Evolutionary conservation across 1,284 basidiomycete genomes (phyloP).

Genomic region (Puccinia polysora): DNA sequence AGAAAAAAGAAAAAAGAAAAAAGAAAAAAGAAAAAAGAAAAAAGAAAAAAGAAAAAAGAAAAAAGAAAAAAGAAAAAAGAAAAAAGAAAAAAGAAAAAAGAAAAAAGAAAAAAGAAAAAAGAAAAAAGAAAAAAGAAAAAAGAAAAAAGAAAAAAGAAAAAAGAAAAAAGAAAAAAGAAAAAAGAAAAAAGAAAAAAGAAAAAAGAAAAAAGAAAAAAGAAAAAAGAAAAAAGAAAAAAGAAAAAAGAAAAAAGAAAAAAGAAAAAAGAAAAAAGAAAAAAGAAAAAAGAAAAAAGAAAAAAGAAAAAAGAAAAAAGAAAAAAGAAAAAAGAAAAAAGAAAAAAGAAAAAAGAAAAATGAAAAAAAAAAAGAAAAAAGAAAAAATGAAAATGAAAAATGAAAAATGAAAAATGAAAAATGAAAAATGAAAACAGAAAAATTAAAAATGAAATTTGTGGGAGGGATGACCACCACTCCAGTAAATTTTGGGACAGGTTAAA

Average conservation of each 20-base stretch:
- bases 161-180: background rate
- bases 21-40: background rate
- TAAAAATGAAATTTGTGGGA: no score
- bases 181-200: background rate
- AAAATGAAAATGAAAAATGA: no score
- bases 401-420: no score
- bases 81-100: background rate
- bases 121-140: background rate
- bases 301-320: no score
- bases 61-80: background rate
- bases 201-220: background rate
- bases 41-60: background rate
- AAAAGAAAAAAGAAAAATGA: no score
- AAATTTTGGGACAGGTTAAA: no score
- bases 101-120: background rate
- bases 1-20: background rate
- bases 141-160: background rate
- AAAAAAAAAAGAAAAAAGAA: no score
- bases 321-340: no score
- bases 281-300: no score
- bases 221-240: background rate
- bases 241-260: background rate
- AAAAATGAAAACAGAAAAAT: no score
- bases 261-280: background rate
- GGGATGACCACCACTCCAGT: no score